Evolutionary conservation across 208 protist species (phyloP), one percentile per base, ranked within the genome.

Genomic region (Leptomonas pyrrhocoris): DNA sequence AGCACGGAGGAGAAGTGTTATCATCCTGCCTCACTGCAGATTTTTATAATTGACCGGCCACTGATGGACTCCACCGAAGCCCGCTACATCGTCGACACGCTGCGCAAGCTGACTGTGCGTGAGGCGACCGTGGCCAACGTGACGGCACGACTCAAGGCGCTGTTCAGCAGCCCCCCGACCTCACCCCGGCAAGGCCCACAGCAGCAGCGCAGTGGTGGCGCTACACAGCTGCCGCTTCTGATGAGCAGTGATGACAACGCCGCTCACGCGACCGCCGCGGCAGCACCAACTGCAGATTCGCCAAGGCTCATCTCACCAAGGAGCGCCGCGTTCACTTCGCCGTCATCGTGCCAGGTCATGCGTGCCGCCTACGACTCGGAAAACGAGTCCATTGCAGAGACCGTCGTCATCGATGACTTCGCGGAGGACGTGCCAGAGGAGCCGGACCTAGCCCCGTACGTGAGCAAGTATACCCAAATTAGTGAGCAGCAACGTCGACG

Each of bases 31-130:
- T 46, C 60, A n/a, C 62, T 93, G 34, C 79, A 90, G 38, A 74
- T 90, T 8, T 89, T 88, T 43, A 72, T 93, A 23, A 83, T 93
- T 55, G 76, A 83, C 48, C 36, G 72, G 19, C 77, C 77, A 5
- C 62, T 93, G 19, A 87, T 93, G 84, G 70, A 80, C 51, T 2
- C 46, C 5, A 4, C 25, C 30, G 74, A 84, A 56, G 13, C 74
- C 5, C 38, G 58, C 21, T 25, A 65, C 19, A 15, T 84, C 31
- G 19, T 36, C 8, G 53, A 72, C 11, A 43, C 45, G 27, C 48
- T 81, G 66, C 64, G 49, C 7, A 71, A 63, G 34, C 65, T 78
- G 23, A 55, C 51, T 6, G 2, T 27, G 23, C 45, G 8, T 2
- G 63, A 69, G 7, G 5, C 57, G 18, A 40, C 46, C 2, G 48